Conservation (phyloP, 1,139 yeast species). For the Geotrichum carabidarum region DNA sequence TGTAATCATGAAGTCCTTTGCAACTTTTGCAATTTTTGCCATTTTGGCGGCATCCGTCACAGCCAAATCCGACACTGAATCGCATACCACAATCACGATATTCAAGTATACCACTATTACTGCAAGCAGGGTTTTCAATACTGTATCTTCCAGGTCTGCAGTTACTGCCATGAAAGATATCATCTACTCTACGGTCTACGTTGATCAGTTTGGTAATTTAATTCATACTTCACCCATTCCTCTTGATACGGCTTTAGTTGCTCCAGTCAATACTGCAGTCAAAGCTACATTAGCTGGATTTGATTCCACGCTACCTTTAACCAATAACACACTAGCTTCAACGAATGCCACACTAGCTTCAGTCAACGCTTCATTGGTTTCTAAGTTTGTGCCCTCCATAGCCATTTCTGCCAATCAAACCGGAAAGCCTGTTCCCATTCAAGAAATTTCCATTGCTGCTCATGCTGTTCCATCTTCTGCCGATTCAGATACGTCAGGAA, state of each 20-base stretch:
- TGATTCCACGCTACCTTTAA: too few relatives aligned
- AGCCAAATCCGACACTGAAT: constrained; percentile 2
- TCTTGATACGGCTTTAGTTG: constrained; percentile 5
- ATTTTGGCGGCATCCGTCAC: constrained; percentile 11
- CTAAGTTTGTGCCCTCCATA: not conserved
- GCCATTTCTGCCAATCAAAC: too few relatives aligned
- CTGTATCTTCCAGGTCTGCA: not conserved
- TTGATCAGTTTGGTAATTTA: constrained; percentile 19
- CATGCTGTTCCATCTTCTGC: too few relatives aligned
- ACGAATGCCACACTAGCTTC: constrained; percentile 64
- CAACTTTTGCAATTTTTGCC: constrained; percentile 10
- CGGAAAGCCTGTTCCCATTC: too few relatives aligned
- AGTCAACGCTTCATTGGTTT: constrained; percentile 12
- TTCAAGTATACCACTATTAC: constrained; percentile 1
- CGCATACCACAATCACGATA: constrained; percentile 6
- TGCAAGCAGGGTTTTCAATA: constrained; percentile 4
- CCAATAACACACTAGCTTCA: too few relatives aligned
- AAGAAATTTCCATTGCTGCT: too few relatives aligned
- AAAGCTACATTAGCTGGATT: constrained; percentile 44
- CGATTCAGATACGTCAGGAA: too few relatives aligned
- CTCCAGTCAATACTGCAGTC: constrained; percentile 45
- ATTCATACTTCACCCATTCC: constrained; percentile 10
- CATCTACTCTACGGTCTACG: constrained; percentile 15
- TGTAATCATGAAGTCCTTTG: constrained; percentile 13
- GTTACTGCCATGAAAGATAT: constrained; percentile 7